Evolutionary conservation across 148 eudicot genomes (phyloP).

Genomic region (Cornus kousa): DNA sequence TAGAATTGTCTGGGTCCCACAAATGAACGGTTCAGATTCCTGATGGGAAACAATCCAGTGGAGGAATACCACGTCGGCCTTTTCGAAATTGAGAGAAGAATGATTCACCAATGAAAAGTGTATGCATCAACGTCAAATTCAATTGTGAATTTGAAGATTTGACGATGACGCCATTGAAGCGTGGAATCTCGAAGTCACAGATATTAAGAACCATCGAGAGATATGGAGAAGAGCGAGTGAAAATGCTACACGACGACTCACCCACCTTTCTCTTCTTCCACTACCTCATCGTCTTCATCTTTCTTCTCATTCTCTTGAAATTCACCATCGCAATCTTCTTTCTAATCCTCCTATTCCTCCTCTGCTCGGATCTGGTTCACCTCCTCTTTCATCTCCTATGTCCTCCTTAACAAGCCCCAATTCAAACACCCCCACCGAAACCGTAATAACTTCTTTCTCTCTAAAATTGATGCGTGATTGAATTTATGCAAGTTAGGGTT

Average conservation of each 20-base stretch:
- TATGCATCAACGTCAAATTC: background rate
- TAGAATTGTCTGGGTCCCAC: too few relatives aligned
- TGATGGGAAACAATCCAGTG: too few relatives aligned
- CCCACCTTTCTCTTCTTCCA: slow-evolving; percentile 27
- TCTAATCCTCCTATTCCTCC: slow-evolving; percentile 40
- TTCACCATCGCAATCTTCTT: slow-evolving; percentile 31
- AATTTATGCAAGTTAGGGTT: slow-evolving; percentile 37
- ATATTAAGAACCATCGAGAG: background rate
- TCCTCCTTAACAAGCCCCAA: slow-evolving; percentile 27
- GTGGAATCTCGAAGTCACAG: background rate
- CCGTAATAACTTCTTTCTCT: slow-evolving; percentile 28
- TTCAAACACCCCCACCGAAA: slow-evolving; percentile 21
- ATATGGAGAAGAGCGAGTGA: background rate
- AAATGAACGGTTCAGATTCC: too few relatives aligned
- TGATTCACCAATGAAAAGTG: background rate
- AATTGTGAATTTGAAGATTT: too few relatives aligned
- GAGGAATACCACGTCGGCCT: too few relatives aligned
- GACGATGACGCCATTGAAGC: background rate
- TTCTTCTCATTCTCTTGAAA: slow-evolving; percentile 31
- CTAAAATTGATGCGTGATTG: slow-evolving; percentile 33
- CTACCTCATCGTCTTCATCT: slow-evolving; percentile 30
- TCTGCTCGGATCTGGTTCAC: slow-evolving; percentile 43
- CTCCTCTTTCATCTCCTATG: slow-evolving; percentile 33
- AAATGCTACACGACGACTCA: background rate
- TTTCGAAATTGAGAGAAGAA: too few relatives aligned